A percentile compares a stretch with the other conserved stretches of the same genome.
Conservation (phyloP, 2,329 filamentous ascomycete species). For the Epicoccum nigrum region DNA sequence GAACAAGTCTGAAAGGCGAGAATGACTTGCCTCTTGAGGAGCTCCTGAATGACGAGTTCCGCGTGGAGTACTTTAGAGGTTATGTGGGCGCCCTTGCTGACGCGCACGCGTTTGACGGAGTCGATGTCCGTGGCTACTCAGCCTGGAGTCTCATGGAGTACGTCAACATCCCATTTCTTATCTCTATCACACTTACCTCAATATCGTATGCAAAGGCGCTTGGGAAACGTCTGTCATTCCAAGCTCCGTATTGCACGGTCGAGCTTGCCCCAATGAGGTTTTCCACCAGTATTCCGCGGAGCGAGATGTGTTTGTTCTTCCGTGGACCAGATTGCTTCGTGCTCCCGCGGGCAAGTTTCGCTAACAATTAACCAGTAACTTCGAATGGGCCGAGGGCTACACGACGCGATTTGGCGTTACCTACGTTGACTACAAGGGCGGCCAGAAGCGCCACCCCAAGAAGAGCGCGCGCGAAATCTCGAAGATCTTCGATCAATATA, state of each 20-base stretch:
- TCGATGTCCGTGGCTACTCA: constrained; percentile 79
- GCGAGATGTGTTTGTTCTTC: background rate
- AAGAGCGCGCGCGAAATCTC: constrained; percentile 78
- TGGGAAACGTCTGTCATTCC: background rate
- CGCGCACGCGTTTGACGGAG: constrained; percentile 73
- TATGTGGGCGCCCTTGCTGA: constrained; percentile 80
- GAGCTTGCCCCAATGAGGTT: background rate
- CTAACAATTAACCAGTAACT: no score
- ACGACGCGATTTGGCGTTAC: constrained; percentile 85
- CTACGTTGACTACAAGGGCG: constrained; percentile 80
- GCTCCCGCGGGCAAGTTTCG: no score
- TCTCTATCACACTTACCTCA: background rate
- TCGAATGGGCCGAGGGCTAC: constrained; percentile 92
- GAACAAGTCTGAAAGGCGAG: constrained; percentile 82
- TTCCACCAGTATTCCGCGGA: constrained; percentile 5
- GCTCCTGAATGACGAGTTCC: constrained; percentile 81
- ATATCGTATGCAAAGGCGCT: background rate
- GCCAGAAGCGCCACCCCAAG: constrained; percentile 81
- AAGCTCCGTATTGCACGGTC: background rate
- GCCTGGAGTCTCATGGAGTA: constrained; percentile 87
- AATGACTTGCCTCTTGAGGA: constrained; percentile 73
- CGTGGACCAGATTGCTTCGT: no score
- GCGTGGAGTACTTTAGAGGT: constrained; percentile 76
- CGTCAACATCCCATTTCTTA: constrained; percentile 41
- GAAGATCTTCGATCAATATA: constrained; percentile 72